Evolutionary conservation across 345 rosid species (phyloP).

Genomic region (Psidium friedrichsthalianum): DNA sequence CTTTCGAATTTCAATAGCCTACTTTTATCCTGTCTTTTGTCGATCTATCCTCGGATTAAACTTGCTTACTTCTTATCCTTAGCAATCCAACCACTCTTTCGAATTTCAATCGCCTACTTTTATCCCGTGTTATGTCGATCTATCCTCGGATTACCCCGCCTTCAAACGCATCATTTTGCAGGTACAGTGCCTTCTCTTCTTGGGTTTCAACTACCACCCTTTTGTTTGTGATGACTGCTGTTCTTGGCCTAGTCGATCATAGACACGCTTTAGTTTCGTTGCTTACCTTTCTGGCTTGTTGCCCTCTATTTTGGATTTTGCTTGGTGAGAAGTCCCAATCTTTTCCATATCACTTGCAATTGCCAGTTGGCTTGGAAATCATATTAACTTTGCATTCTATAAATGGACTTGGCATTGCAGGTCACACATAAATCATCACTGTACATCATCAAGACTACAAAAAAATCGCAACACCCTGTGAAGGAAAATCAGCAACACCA

Average conservation of each 20-base stretch:
- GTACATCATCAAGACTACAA: neutral
- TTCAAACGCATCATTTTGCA: neutral
- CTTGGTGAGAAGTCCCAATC: neutral
- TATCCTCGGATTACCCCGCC: neutral
- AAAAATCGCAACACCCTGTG: neutral
- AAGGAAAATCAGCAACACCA: neutral
- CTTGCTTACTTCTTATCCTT: neutral
- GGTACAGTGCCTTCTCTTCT: neutral
- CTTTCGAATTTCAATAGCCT: neutral
- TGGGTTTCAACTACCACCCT: neutral
- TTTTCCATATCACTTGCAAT: neutral
- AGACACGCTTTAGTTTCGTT: neutral
- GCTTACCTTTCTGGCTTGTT: neutral
- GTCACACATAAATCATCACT: neutral
- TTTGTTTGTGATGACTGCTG: neutral
- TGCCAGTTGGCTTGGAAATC: neutral
- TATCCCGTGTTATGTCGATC: neutral
- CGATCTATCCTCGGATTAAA: neutral
- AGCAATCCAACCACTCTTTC: neutral
- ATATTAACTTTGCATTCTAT: neutral
- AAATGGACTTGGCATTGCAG: neutral
- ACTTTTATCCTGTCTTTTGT: neutral
- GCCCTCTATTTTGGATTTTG: neutral
- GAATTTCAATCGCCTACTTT: neutral
- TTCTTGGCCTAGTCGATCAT: neutral